phyloP scores from a whole-genome alignment of 73 alveolate species.

The Uronychia binucleata region DNA sequence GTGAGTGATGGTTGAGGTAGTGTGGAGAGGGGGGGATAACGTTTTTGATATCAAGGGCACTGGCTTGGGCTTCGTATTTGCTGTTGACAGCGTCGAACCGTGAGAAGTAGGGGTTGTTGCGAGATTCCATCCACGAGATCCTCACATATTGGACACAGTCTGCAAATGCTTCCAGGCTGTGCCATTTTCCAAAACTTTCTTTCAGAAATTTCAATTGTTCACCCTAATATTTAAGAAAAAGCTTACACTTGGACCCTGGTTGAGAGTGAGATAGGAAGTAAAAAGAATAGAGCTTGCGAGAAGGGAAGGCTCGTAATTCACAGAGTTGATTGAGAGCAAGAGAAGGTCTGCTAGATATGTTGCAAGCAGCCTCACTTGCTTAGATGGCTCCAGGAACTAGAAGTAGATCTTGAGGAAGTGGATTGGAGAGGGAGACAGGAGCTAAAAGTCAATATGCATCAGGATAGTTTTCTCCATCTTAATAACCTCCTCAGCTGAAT shows the following conservation, averaged over 20 bases:
- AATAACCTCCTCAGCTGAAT: conserved; percentile 70
- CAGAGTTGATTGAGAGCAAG: not conserved
- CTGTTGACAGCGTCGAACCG: conserved; percentile 59
- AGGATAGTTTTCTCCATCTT: conserved; percentile 74
- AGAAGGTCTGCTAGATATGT: conserved; percentile 46
- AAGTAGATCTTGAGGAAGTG: conserved; percentile 47
- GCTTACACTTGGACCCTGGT: not conserved
- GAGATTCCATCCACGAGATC: conserved; percentile 46
- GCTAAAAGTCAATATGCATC: conserved; percentile 58
- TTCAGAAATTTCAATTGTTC: not conserved
- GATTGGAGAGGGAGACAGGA: conserved; percentile 63
- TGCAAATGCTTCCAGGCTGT: conserved; percentile 12
- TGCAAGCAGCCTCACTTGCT: conserved; percentile 5
- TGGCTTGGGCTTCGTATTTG: conserved; percentile 12
- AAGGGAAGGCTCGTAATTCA: conserved; percentile 23
- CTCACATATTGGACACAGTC: conserved; percentile 30
- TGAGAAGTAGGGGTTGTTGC: conserved; percentile 55
- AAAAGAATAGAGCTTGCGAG: conserved; percentile 23
- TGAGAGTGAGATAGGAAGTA: not conserved
- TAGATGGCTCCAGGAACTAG: conserved; percentile 10
- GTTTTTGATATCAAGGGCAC: not conserved
- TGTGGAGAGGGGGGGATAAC: not conserved
- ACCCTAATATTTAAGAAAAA: not conserved
- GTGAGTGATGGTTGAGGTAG: conserved; percentile 3
- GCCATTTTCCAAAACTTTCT: conserved; percentile 10